A percentile compares a stretch with the other conserved stretches of the same genome.
phyloP scores from a whole-genome alignment of 257 asterid species.

The Leonotis leonurus region DNA sequence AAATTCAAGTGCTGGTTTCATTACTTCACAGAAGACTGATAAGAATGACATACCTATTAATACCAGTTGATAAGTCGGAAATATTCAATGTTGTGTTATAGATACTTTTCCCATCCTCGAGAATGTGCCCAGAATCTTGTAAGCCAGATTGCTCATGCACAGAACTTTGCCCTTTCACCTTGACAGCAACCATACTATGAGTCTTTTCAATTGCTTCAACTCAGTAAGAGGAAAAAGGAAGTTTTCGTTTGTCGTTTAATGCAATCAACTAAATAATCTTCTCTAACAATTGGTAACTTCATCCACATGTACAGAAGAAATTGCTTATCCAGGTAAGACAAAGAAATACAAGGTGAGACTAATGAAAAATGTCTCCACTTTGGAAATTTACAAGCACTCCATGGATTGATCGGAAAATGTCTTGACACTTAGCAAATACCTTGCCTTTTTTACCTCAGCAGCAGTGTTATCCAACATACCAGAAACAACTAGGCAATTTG shows the following conservation, averaged over 20 bases:
- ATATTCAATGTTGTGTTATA: constrained; percentile 84
- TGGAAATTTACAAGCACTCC: not conserved
- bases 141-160: constrained; percentile 89
- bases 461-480: constrained; percentile 38
- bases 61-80: constrained; percentile 88
- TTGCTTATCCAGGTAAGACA: not conserved
- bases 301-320: constrained; percentile 57
- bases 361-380: not conserved
- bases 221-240: constrained; percentile 67
- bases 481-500: constrained; percentile 67
- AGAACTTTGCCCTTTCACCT: constrained; percentile 91
- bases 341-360: not conserved
- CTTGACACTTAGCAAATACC: constrained; percentile 36
- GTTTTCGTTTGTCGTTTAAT: constrained; percentile 61
- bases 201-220: constrained; percentile 51
- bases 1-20: not conserved
- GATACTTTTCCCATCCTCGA: constrained; percentile 74
- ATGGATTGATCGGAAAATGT: not conserved
- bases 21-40: not conserved
- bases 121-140: constrained; percentile 92
- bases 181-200: constrained; percentile 60
- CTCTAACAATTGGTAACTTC: constrained; percentile 80
- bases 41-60: constrained; percentile 56
- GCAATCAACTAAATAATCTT: constrained; percentile 77
- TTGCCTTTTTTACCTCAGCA: constrained; percentile 78